Percentiles rank a stretch among this genome's conserved stretches.
Conservation (phyloP, 2,329 filamentous ascomycete genomes). For the Monilinia polystroma region DNA sequence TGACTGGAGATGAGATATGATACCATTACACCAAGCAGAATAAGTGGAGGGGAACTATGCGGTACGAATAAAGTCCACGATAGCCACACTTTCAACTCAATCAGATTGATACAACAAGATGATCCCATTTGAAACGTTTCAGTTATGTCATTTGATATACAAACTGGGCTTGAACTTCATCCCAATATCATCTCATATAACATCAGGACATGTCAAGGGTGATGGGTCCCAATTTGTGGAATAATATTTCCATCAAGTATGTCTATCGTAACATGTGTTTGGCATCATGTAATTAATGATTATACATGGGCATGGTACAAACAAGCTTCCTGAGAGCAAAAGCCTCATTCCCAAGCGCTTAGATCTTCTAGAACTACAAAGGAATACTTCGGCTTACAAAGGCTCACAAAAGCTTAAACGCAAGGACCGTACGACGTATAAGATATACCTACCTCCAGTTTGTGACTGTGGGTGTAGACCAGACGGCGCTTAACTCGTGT, state of each 20-base stretch:
- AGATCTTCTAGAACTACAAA: not conserved
- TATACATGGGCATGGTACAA: not conserved
- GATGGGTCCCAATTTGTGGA: no score
- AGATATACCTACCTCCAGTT: not conserved
- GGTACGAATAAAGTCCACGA: not conserved
- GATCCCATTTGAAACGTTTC: no score
- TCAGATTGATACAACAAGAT: no score
- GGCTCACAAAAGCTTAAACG: not conserved
- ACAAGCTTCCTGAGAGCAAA: not conserved
- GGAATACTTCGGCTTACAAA: not conserved
- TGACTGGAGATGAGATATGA: not conserved
- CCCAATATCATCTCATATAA: no score
- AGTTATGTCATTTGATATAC: no score
- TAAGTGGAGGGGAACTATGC: not conserved
- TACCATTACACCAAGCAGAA: not conserved
- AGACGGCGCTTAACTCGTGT: not conserved
- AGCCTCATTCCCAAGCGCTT: not conserved
- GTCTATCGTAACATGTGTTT: not conserved
- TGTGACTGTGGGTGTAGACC: not conserved
- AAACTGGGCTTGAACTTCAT: no score
- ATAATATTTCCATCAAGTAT: no score
- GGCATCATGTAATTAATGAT: not conserved
- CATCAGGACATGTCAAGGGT: no score
- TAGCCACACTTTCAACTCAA: not conserved
- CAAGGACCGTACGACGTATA: not conserved